These are phyloP conservation scores for Scheffersomyces stipitis DNA, from an alignment of 805 yeast species.

Conservation along the genomic window DNA sequence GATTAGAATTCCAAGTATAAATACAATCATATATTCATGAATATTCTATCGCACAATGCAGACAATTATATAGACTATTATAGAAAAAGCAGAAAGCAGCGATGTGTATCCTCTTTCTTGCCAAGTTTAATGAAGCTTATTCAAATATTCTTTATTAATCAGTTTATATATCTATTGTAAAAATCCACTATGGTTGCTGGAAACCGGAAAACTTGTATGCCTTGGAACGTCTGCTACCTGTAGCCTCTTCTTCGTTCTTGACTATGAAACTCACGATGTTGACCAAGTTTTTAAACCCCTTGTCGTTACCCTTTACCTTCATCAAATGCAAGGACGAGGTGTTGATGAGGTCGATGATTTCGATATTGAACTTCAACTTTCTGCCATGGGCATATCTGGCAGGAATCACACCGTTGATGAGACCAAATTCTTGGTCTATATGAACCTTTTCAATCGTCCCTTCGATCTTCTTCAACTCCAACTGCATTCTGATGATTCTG, in stretches of 20 bases:
- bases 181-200: no score
- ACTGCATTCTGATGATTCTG: conserved; percentile 37
- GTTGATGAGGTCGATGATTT: conserved; percentile 36
- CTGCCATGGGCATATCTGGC: conserved; percentile 44
- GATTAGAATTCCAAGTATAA: no score
- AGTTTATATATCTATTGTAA: conserved; percentile 1
- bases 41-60: no score
- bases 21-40: no score
- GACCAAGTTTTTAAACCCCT: conserved; percentile 43
- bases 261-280: conserved; percentile 46
- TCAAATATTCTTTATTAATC: background rate
- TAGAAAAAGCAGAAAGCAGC: background rate
- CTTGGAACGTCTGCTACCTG: conserved; percentile 10
- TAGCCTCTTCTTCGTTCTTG: conserved; percentile 39
- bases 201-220: conserved; percentile 10
- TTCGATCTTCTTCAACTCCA: conserved; percentile 48
- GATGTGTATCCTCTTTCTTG: background rate
- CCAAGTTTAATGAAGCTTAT: background rate
- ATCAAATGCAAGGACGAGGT: conserved; percentile 41
- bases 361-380: conserved; percentile 47
- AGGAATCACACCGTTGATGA: conserved; percentile 49
- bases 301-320: conserved; percentile 46
- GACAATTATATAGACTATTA: no score
- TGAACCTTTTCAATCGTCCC: conserved; percentile 46
- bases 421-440: conserved; percentile 43